Evolutionary conservation across 2,329 filamentous ascomycete species (phyloP), one percentile per base, ranked within the genome.

Genomic region (Phyllosticta capitalensis): DNA sequence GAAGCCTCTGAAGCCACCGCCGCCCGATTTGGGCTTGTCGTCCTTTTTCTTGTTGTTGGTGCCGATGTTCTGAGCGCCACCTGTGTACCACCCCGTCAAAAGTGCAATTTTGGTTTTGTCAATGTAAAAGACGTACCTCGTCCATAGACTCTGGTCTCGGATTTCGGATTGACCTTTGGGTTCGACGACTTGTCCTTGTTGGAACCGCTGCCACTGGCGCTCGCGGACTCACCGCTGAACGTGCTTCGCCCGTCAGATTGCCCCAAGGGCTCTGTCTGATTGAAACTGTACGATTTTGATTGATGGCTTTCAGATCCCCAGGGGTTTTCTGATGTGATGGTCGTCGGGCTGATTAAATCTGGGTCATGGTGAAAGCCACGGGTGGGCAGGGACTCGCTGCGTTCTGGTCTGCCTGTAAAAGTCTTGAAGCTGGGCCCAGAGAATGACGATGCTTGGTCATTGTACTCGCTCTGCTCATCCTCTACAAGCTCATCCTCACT

Each of bases 71-170:
- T 82, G 81, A 48, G 77, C 78, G 52, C 78, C 78, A 64, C 76
- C 76, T 79, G 64, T 63, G 61, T 30, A 30, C 55, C 12, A 52
- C 10, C 10, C n/a, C 17, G 38, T 45, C n/a, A 45, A 55, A 38
- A 45, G 53, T 52, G 59, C 21, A 54, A 52, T 55, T 54, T 59
- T 22, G 30, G 56, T 54, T 12, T 50, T 33, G n/a, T 21, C n/a
- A 33, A 61, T 45, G 28, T 21, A 30, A 33, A 5, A 17, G 45
- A 74, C 78, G 73, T 65, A 82, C 81, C 81, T 75, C 81, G 73
- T 54, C 81, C 81, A 65, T 79, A 81, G 21, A 81, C 72, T 58
- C 81, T 71, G 19, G 79, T 71, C 64, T 82, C 78, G 76, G 77
- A 58, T 76, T 76, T 10, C 75, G 68, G 51, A 74, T 75, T 58